Evolutionary conservation across 495 filamentous ascomycete genomes (phyloP), one percentile per base, ranked within the genome.

Genomic region (Lophium mytilinum): DNA sequence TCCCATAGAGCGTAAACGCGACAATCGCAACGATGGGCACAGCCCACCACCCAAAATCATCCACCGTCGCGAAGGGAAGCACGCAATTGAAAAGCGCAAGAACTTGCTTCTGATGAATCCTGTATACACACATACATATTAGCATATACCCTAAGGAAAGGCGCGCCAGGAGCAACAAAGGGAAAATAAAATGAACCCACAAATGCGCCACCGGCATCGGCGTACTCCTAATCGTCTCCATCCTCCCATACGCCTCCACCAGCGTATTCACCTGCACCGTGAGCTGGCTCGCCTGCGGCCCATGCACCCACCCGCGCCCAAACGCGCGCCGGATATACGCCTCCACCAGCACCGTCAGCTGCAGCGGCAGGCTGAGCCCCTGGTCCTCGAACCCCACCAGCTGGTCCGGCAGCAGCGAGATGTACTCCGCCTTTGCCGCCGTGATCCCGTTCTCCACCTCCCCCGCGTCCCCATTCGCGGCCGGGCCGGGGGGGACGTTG

Each of bases 181-280:
- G n/a, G n/a, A n/a, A 18, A 37, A 17, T 9, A 19, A 14, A n/a
- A 19, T 24, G 36, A 50, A 68, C 74, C 65, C 68, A 83, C 81
- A 88, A 66, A 70, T 88, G 83, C n/a, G 86, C 86, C 7, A 89
- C 76, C 9, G 86, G 86, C 56, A 89, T 84, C 0, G 84, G 84
- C 1, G 85, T 88, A 33, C 84, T 67, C 49, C 80, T 73, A 40
- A 89, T 89, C 3, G 84, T 88, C 69, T 90, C 86, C 85, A 89
- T 85, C 47, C 72, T 73, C 18, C 84, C 84, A 69, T 84, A 88
- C 1, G 84, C 82, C 57, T 85, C 79, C 37, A 78, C 75, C 45
- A 89, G 64, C 4, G 69, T 67, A 63, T 84, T 82, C 52, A 90
- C 64, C 65, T 87, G 80, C 1, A 72, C 76, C 61, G 79, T 81